Evolutionary conservation across 202 grass and related monocot species (phyloP).

Genomic region (Digitaria exilis): DNA sequence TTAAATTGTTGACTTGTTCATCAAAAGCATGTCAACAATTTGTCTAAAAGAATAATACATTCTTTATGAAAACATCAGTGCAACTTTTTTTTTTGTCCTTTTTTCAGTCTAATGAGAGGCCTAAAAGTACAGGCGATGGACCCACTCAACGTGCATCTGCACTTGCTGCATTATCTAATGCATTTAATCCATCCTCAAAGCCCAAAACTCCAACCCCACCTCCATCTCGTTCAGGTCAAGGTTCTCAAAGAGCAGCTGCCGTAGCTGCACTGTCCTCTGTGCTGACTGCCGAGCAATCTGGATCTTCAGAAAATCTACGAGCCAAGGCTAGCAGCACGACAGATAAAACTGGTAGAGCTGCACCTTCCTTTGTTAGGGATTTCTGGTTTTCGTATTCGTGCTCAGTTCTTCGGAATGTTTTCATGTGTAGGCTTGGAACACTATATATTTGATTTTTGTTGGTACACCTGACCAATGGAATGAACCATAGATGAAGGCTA

Average conservation of each 20-base stretch:
- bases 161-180: constrained; percentile 81
- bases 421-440: not conserved
- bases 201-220: constrained; percentile 44
- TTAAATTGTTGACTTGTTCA: constrained; percentile 8
- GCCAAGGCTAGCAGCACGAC: constrained; percentile 55
- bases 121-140: constrained; percentile 63
- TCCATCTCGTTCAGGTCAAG: constrained; percentile 67
- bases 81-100: constrained; percentile 20
- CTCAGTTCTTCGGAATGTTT: not conserved
- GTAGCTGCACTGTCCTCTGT: constrained; percentile 89
- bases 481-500: constrained; percentile 12
- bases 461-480: not conserved
- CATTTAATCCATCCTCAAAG: constrained; percentile 79
- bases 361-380: constrained; percentile 1
- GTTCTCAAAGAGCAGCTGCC: constrained; percentile 95
- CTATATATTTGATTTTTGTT: constrained; percentile 27
- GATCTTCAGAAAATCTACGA: constrained; percentile 66
- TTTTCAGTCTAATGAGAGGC: constrained; percentile 62
- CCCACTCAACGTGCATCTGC: constrained; percentile 86
- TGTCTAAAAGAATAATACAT: not conserved
- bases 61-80: not conserved
- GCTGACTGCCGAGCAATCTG: constrained; percentile 80
- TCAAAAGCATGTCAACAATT: not conserved
- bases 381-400: not conserved
- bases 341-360: constrained; percentile 49